A percentile compares a stretch with the other conserved stretches of the same genome.
Evolutionary conservation across 2,329 filamentous ascomycete species (phyloP).

Genomic region (Curvularia lunata): DNA sequence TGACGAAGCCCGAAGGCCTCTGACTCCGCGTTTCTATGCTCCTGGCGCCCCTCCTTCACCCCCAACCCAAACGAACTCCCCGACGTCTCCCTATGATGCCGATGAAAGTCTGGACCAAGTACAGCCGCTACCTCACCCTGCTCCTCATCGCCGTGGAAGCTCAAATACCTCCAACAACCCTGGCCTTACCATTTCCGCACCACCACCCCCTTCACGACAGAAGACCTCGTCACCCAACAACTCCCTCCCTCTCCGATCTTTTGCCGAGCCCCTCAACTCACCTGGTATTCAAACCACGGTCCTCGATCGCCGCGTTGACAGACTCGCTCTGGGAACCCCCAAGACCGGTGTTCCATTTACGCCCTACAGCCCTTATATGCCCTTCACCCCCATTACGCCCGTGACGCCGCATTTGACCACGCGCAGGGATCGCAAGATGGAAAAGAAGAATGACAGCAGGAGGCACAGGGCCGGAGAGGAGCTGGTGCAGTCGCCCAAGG

Average conservation of each 20-base stretch:
- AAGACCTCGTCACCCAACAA: slow-evolving; percentile 18
- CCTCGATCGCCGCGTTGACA: slow-evolving; percentile 47
- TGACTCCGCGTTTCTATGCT: slow-evolving; percentile 62
- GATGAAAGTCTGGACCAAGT: slow-evolving; percentile 46
- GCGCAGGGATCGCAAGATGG: slow-evolving; percentile 71
- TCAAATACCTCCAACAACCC: slow-evolving; percentile 18
- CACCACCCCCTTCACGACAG: not conserved
- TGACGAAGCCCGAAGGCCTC: slow-evolving; percentile 58
- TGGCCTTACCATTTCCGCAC: slow-evolving; percentile 14
- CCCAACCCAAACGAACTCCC: slow-evolving; percentile 50
- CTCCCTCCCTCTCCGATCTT: slow-evolving; percentile 47
- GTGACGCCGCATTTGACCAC: slow-evolving; percentile 78
- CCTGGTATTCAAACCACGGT: slow-evolving; percentile 54
- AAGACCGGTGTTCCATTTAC: slow-evolving; percentile 66
- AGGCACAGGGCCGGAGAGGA: slow-evolving; percentile 54
- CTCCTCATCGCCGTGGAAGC: slow-evolving; percentile 37
- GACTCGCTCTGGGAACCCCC: slow-evolving; percentile 54
- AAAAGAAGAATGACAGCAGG: slow-evolving; percentile 66
- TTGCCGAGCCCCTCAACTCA: slow-evolving; percentile 34
- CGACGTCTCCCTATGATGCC: slow-evolving; percentile 39
- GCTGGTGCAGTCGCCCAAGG: slow-evolving; percentile 47
- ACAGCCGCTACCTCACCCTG: slow-evolving; percentile 46
- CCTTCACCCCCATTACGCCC: slow-evolving; percentile 75
- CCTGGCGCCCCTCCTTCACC: slow-evolving; percentile 62
- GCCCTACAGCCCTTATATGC: slow-evolving; percentile 81